Evolutionary conservation across 176 grass and related monocot species (phyloP).

Genomic region (Calamus simplicifolius): DNA sequence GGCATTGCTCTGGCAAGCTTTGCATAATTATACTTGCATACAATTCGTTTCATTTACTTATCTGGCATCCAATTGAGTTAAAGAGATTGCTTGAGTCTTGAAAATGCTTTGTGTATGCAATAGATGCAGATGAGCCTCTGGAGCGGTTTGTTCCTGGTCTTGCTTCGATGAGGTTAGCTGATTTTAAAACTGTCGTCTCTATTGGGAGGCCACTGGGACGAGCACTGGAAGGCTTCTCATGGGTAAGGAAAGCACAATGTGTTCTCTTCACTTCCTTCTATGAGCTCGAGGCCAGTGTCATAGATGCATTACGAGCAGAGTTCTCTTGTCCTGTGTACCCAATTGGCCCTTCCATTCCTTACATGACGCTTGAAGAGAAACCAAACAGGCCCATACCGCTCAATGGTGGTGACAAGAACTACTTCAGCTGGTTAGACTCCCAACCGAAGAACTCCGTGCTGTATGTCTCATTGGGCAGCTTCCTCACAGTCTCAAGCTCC

Average conservation of each 20-base stretch:
- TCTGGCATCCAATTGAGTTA: too few species aligned
- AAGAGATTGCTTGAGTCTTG: too few species aligned
- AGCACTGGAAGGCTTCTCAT: conserved; percentile 2
- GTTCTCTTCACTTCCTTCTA: conserved; percentile 47
- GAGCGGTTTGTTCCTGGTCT: conserved; percentile 24
- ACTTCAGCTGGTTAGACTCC: conserved; percentile 30
- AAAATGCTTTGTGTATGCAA: too few species aligned
- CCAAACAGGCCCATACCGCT: background rate
- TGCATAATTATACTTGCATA: too few species aligned
- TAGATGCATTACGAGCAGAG: conserved; percentile 28
- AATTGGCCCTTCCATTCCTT: conserved; percentile 41
- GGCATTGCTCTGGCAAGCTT: too few species aligned
- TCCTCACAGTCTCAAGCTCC: conserved; percentile 33
- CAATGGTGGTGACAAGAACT: background rate
- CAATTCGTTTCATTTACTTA: too few species aligned
- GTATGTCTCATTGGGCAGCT: conserved; percentile 45
- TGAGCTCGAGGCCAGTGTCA: conserved; percentile 25
- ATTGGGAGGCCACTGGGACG: background rate
- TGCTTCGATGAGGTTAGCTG: conserved; percentile 16
- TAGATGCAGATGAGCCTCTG: conserved; percentile 23
- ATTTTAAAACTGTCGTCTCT: background rate
- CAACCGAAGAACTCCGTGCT: conserved; percentile 22
- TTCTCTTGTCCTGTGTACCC: conserved; percentile 13
- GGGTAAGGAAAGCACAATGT: conserved; percentile 23
- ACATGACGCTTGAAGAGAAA: conserved; percentile 8